These are phyloP conservation scores for Ceraceosorus guamensis DNA, from an alignment of 1,284 basidiomycete genomes.

Conservation along the genomic window DNA sequence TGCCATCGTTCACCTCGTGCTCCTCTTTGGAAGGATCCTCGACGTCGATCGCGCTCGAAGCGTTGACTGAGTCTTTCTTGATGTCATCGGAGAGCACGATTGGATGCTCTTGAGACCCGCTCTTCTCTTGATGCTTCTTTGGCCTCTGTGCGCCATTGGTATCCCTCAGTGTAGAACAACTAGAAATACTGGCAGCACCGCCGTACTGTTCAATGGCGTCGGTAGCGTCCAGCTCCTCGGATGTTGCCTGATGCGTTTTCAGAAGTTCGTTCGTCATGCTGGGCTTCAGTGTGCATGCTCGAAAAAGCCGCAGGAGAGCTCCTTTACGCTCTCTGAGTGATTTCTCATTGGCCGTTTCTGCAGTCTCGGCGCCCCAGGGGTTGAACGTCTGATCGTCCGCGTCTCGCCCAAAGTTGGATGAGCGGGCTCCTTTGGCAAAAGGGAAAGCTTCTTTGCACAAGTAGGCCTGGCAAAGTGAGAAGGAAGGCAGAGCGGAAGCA, in stretches of 20 bases:
- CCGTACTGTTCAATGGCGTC: constrained; percentile 47
- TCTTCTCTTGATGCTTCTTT: no score
- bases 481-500: neutral
- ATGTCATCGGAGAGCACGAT: no score
- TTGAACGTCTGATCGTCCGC: neutral
- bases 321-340: constrained; percentile 67
- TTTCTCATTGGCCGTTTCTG: constrained; percentile 68
- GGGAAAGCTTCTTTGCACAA: constrained; percentile 8
- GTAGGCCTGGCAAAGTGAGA: constrained; percentile 11
- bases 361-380: constrained; percentile 53
- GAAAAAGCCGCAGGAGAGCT: constrained; percentile 45
- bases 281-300: constrained; percentile 35
- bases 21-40: neutral
- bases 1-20: constrained; percentile 35
- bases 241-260: constrained; percentile 53
- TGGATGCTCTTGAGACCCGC: no score
- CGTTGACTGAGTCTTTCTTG: no score
- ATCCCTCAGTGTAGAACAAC: no score
- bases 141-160: no score
- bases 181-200: no score
- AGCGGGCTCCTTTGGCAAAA: neutral
- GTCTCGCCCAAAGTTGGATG: neutral
- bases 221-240: constrained; percentile 20
- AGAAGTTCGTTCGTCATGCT: constrained; percentile 29
- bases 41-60: no score